Percentiles rank a stretch among this genome's conserved stretches.
phyloP scores from a whole-genome alignment of 2,329 filamentous ascomycete genomes.

The Thielaviopsis euricoi region DNA sequence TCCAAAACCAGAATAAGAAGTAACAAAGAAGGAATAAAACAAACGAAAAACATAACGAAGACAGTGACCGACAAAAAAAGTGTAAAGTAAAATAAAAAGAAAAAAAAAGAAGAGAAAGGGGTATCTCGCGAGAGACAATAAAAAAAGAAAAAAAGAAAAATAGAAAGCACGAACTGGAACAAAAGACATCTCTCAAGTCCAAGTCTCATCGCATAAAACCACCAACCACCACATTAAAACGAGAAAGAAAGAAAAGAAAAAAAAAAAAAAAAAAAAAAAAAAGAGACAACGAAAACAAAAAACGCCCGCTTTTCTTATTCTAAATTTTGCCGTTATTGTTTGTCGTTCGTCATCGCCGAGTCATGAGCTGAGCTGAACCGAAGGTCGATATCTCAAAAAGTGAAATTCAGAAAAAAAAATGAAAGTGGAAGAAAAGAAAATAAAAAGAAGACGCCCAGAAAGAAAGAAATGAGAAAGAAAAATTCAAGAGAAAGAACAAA shows the following conservation, averaged over 20 bases:
- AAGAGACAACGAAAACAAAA: slow-evolving; percentile 13
- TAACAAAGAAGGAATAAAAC: too few species aligned
- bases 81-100: slow-evolving; percentile 5
- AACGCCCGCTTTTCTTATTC: too few species aligned
- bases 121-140: too few species aligned
- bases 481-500: not conserved
- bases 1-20: too few species aligned
- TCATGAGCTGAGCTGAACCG: not conserved
- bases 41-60: not conserved
- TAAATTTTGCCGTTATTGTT: too few species aligned
- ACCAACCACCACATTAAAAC: too few species aligned
- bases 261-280: slow-evolving; percentile 4
- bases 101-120: slow-evolving; percentile 10
- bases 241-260: not conserved
- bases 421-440: not conserved
- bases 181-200: not conserved
- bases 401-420: not conserved
- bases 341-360: too few species aligned
- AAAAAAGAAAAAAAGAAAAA: slow-evolving; percentile 1
- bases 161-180: slow-evolving; percentile 4
- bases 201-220: too few species aligned
- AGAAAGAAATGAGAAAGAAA: too few species aligned
- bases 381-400: not conserved
- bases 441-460: not conserved
- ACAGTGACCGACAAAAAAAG: slow-evolving; percentile 7